Base-by-base conservation (phyloP, 495 filamentous ascomycete species). In the Penicillium antarcticum region DNA sequence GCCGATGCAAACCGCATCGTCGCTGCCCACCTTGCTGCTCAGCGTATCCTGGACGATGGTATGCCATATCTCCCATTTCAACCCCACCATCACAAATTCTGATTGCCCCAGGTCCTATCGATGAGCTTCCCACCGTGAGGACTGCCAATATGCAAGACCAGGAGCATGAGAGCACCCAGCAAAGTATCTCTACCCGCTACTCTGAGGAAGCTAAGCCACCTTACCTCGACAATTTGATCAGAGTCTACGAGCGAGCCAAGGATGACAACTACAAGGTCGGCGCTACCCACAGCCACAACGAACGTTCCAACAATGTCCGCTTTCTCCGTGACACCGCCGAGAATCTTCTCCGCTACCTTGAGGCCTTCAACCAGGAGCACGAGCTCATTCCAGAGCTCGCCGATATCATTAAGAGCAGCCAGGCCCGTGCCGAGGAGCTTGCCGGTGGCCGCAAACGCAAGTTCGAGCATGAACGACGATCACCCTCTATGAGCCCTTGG, bases 311-410 rank as follows among this genome's bases (percentile, higher is more conserved):
- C 26, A 63, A 62, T 9, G 70, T 72, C n/a, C 67, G 69, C 7
- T 80, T 77, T 42, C 68, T 80, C 16, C 74, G 75, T 3, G 76
- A 80, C 52, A 77, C 72, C 8, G 70, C 71, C 3, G 76, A 78
- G 45, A 79, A 79, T 50, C 57, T 67, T 0, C 51, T 76, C 10
- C 59, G 47, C 3, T 72, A 75, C 37, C 56, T 78, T 17, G 47
- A 54, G 13, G n/a, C 46, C 1, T 58, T 70, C 23, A 57, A 58
- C 31, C 34, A 45, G 1, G 40, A 61, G 3, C 53, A 68, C 36
- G 42, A 40, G 14, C 42, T 66, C 36, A 42, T 76, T 16, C 41
- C 59, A 0, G 72, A 79, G 36, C 45, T 79, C 16, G 34, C 66
- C 14, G 45, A 61, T 5, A 55, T 60, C 11, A 64, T 73, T 6